Conservation (phyloP, 1,284 basidiomycete species). For the Trametes hirsuta region DNA sequence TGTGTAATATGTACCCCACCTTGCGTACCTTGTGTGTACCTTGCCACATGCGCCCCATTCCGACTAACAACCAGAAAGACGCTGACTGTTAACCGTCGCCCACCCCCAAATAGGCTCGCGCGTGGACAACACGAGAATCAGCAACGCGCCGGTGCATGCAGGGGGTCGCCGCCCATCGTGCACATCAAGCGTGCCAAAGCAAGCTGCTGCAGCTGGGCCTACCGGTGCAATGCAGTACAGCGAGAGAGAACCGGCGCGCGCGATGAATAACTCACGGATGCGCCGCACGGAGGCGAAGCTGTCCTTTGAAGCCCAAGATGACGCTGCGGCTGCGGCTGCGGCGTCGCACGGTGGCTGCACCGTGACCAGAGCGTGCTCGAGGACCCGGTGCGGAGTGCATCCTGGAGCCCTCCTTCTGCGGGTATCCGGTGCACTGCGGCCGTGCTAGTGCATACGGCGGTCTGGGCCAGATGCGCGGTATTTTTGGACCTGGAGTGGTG, state of each 20-base stretch:
- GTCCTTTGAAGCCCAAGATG: background rate
- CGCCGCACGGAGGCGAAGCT: background rate
- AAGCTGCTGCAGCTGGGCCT: background rate
- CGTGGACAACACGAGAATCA: no score
- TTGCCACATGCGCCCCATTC: no score
- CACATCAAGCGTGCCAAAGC: background rate
- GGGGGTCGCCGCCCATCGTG: background rate
- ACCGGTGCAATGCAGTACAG: background rate
- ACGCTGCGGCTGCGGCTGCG: background rate
- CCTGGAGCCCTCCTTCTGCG: no score
- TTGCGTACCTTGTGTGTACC: no score
- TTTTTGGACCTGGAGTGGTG: slow-evolving; percentile 1
- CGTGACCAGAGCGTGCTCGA: background rate
- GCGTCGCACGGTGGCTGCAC: background rate
- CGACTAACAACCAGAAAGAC: no score
- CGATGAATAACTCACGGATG: background rate
- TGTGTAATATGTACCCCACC: no score
- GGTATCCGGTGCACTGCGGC: background rate
- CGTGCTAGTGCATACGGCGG: background rate
- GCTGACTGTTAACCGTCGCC: no score
- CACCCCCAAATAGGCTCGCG: no score
- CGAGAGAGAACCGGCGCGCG: background rate
- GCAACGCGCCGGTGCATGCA: no score
- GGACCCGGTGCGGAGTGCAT: no score
- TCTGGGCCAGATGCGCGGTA: background rate